Evolutionary conservation across 495 filamentous ascomycete genomes (phyloP), one percentile per base, ranked within the genome.

Genomic region (Tetracladium setigerum): DNA sequence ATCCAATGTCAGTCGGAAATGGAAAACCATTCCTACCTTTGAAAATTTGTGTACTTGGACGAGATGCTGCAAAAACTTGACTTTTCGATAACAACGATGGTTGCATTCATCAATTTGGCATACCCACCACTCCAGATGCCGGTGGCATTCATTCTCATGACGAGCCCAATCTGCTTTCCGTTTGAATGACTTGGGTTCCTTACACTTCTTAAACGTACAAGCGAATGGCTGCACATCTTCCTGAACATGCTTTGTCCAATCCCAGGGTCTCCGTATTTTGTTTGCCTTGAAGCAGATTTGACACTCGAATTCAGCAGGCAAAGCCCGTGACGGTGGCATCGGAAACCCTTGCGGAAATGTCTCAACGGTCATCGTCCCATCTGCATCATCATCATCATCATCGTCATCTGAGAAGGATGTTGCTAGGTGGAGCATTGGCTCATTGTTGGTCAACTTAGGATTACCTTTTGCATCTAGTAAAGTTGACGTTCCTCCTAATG

Each of bases 171-270:
- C 91, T 14, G 91, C 91, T 65, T 97, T 97, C 33, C 91, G 77
- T 65, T 97, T 97, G 71, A 95, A 97, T 19, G 88, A 91, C 63
- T 95, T 95, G 18, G 89, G 84, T 43, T 95, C 89, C 19, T 70
- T 77, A 64, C 91, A 97, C 18, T 81, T 68, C 10, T 81, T 76
- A 64, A 91, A 95, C 0, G 89, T 97, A 65, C 91, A 97, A 9
- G 89, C 95, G 56, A 95, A 97, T 5, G 91, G 91, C 59, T 94
- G 86, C 9, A 95, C 79, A 60, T 97, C 91, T 62, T 97, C 91
- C 58, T 95, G 87, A 6, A 97, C 86, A 57, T 97, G 91, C 62
- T 97, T 97, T 13, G 91, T 94, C 91, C 91, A 97, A 66, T 97
- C 91, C 0, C 90, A 95, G 24, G 91, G 91, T 64, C 95, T 97